These are phyloP conservation scores for Blastocystis sp. DNA, from an alignment of 352 stramenopile genomes.

Conservation along the genomic window DNA sequence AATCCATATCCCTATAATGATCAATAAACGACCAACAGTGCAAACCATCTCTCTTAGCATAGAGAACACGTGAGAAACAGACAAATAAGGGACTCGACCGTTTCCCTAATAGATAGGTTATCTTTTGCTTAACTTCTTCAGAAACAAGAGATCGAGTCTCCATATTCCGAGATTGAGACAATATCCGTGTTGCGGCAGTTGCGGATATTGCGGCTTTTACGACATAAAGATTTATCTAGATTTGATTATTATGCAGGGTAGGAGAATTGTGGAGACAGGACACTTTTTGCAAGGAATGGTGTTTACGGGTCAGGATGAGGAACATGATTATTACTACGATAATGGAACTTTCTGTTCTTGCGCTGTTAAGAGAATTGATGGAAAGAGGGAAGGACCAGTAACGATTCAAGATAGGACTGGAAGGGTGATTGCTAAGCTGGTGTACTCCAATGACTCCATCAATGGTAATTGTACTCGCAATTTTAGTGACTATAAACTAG, in stretches of 20 bases:
- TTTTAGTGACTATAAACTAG: too few relatives aligned
- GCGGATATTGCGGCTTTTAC: background rate
- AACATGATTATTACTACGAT: background rate
- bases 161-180: background rate
- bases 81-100: slow-evolving; percentile 23
- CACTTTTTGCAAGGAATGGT: background rate
- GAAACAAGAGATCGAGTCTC: background rate
- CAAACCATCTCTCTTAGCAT: background rate
- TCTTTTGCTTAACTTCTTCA: slow-evolving; percentile 24
- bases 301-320: background rate
- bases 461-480: too few relatives aligned
- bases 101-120: background rate
- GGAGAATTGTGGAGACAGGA: background rate
- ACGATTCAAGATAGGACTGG: too few relatives aligned
- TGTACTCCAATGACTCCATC: too few relatives aligned
- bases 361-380: too few relatives aligned
- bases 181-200: background rate
- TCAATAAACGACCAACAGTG: background rate
- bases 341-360: background rate
- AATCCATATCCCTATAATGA: background rate
- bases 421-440: too few relatives aligned
- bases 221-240: background rate
- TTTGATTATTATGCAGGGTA: background rate
- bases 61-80: slow-evolving; percentile 27
- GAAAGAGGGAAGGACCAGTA: too few relatives aligned